Evolutionary conservation across 2,329 filamentous ascomycete species (phyloP).

Genomic region (Curvularia hawaiiensis): DNA sequence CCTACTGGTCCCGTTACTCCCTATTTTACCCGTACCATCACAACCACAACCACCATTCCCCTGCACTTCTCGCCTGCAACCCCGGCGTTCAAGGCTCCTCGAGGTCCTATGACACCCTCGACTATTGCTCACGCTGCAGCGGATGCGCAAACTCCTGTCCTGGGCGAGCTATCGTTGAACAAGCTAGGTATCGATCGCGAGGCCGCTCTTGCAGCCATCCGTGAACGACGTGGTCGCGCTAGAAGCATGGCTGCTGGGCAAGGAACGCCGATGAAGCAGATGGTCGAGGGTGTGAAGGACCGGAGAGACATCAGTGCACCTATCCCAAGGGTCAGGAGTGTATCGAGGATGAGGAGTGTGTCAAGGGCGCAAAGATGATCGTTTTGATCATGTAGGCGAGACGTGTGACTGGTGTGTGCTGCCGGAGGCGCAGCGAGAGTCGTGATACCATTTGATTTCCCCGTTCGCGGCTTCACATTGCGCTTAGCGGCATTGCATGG

Average conservation of each 20-base stretch:
- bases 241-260: constrained; percentile 69
- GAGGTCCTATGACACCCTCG: constrained; percentile 38
- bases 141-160: constrained; percentile 34
- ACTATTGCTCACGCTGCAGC: constrained; percentile 45
- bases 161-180: constrained; percentile 43
- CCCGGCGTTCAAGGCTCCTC: constrained; percentile 38
- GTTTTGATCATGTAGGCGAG: neutral
- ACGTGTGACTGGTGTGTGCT: constrained; percentile 9
- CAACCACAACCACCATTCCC: constrained; percentile 56
- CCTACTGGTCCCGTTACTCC: constrained; percentile 38
- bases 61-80: constrained; percentile 52
- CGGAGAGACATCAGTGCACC: constrained; percentile 56
- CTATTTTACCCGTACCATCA: constrained; percentile 50
- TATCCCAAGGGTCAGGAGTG: constrained; percentile 35
- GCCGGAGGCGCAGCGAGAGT: constrained; percentile 16
- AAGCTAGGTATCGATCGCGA: constrained; percentile 61
- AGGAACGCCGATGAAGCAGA: constrained; percentile 65
- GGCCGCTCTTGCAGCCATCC: constrained; percentile 75
- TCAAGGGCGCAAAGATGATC: constrained; percentile 29
- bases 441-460: constrained; percentile 14
- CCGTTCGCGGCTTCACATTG: constrained; percentile 19
- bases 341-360: constrained; percentile 35
- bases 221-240: constrained; percentile 72
- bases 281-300: constrained; percentile 56
- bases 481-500: constrained; percentile 43